Conservation (phyloP, 129 eudicot genomes). For the Saussurea involucrata region DNA sequence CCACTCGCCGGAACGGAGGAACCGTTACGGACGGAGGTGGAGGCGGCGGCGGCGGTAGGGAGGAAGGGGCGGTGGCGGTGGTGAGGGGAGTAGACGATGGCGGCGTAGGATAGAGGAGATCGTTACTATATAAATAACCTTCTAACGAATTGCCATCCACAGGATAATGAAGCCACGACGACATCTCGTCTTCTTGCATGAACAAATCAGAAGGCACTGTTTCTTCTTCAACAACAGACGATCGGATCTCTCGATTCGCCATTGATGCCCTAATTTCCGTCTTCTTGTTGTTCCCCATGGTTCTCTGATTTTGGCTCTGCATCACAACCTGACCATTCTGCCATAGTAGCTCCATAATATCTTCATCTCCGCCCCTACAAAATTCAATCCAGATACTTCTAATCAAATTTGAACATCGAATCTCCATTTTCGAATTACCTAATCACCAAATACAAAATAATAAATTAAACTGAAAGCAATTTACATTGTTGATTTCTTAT, state of each 20-base stretch:
- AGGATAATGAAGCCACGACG: slow-evolving; percentile 63
- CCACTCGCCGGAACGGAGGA: slow-evolving; percentile 19
- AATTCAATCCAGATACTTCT: not conserved
- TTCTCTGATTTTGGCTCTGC: slow-evolving; percentile 50
- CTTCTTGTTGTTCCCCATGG: slow-evolving; percentile 19
- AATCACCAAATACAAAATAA: not conserved
- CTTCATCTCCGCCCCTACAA: slow-evolving; percentile 41
- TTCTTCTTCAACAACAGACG: slow-evolving; percentile 12
- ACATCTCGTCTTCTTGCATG: slow-evolving; percentile 68
- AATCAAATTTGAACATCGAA: not conserved
- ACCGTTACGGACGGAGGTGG: slow-evolving; percentile 25
- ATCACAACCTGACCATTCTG: slow-evolving; percentile 61
- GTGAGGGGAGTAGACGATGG: slow-evolving; percentile 1
- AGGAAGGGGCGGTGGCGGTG: not conserved
- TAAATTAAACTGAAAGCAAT: not conserved
- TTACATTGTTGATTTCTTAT: slow-evolving; percentile 42
- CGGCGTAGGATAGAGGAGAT: slow-evolving; percentile 33
- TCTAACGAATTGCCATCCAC: slow-evolving; percentile 53
- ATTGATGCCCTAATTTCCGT: slow-evolving; percentile 15
- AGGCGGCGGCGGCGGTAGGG: slow-evolving; percentile 1
- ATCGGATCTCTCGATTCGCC: slow-evolving; percentile 28
- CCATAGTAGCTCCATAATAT: slow-evolving; percentile 68
- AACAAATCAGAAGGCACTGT: slow-evolving; percentile 27
- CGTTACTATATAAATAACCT: slow-evolving; percentile 37
- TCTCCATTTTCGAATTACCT: not conserved